A percentile compares a stretch with the other conserved stretches of the same genome.
Evolutionary conservation across 1,139 yeast genomes (phyloP).

Genomic region (Waltiozyma sp.): DNA sequence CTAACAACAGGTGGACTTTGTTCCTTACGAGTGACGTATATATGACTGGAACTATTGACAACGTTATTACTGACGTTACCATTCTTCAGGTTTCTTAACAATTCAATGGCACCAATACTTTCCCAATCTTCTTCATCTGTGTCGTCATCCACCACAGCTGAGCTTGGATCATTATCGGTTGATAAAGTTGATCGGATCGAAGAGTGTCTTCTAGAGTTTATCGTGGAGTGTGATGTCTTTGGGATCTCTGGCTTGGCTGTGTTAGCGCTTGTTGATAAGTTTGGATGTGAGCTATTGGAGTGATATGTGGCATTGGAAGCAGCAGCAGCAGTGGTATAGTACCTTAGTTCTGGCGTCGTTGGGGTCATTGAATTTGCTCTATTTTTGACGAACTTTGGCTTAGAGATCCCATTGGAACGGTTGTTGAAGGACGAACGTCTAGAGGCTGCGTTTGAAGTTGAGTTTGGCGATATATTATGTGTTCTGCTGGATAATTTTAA

Average conservation of each 20-base stretch:
- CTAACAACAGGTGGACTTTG: background rate
- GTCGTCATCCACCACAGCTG: slow-evolving; percentile 21
- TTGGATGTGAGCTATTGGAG: background rate
- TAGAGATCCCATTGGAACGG: slow-evolving; percentile 12
- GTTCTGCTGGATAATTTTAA: slow-evolving; percentile 14
- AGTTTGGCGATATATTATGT: slow-evolving; percentile 15
- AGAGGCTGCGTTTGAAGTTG: slow-evolving; percentile 4
- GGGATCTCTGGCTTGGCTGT: background rate
- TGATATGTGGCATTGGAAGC: background rate
- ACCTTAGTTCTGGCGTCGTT: slow-evolving; percentile 17
- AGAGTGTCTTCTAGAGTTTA: slow-evolving; percentile 17
- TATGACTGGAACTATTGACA: background rate
- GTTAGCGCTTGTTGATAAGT: background rate
- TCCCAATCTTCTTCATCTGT: slow-evolving; percentile 98
- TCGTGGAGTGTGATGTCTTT: slow-evolving; percentile 1
- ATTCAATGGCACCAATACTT: slow-evolving; percentile 64
- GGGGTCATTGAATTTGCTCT: slow-evolving; percentile 20
- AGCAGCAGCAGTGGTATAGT: slow-evolving; percentile 4
- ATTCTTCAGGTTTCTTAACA: slow-evolving; percentile 26
- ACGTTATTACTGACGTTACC: background rate
- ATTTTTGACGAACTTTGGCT: slow-evolving; percentile 13
- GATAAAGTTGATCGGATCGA: slow-evolving; percentile 18
- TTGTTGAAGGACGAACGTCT: slow-evolving; percentile 12
- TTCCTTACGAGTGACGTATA: background rate
- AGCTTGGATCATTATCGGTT: slow-evolving; percentile 3